Conservation (phyloP, 306 rosid genomes). For the Pterocarpus macrocarpus region DNA sequence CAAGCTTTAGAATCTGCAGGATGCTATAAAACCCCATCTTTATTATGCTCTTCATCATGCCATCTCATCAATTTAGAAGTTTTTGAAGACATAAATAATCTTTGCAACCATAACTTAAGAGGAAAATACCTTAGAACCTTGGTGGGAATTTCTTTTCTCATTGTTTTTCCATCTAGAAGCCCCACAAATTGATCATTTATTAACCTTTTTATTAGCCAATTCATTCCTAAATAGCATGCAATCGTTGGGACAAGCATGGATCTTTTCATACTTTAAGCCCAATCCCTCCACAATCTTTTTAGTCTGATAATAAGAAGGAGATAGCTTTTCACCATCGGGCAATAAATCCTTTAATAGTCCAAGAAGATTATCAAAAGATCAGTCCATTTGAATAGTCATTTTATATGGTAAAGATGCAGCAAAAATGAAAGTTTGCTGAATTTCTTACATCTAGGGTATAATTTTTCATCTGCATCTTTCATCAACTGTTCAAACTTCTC, state of each 20-base stretch:
- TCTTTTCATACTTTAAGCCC: conserved; percentile 6
- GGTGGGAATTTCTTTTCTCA: neutral
- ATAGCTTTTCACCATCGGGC: neutral
- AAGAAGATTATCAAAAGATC: neutral
- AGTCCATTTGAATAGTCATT: neutral
- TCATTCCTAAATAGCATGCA: conserved; percentile 13
- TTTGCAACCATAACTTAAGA: neutral
- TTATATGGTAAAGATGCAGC: no score
- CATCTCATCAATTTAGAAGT: conserved; percentile 1
- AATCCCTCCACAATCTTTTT: neutral
- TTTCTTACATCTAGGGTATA: conserved; percentile 1
- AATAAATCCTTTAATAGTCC: conserved; percentile 16
- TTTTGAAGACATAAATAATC: neutral
- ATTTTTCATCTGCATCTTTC: conserved; percentile 3
- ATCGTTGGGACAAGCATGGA: neutral
- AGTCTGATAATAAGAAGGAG: neutral
- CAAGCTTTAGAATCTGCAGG: neutral
- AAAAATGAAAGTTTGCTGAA: neutral
- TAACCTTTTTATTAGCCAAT: neutral
- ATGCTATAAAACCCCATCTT: neutral
- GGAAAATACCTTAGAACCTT: neutral
- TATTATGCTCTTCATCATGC: conserved; percentile 11
- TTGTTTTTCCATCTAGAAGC: no score
- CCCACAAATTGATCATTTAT: neutral
- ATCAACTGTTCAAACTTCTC: neutral